Evolutionary conservation across 225 moss, liverwort and hornwort genomes (phyloP), one percentile per base, ranked within the genome.

Genomic region (Polytrichum formosum): DNA sequence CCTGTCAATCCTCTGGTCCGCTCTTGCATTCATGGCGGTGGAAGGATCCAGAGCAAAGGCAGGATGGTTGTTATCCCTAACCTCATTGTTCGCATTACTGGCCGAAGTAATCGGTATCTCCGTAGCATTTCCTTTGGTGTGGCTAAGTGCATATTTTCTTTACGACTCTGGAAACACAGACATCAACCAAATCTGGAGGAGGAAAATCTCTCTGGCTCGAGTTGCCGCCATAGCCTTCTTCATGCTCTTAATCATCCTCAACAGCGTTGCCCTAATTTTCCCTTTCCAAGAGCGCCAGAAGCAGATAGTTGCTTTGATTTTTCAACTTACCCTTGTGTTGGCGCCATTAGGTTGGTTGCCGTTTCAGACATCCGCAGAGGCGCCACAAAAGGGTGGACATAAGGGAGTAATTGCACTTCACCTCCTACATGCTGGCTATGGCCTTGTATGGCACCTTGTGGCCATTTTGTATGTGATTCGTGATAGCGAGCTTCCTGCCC

Each of bases 1-100:
- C 19, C 9, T 66, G 28, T 80, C 88, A 26, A 70, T 83, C 4
- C 1, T 72, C 17, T 56, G 77, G 19, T 78, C 88, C 28, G 81
- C 76, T 30, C 33, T 86, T 56, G 78, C 76, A 16, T 89, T 89
- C 70, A 89, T 81, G 81, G 88, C 83, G 2, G 85, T 86, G 30
- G 88, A 89, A 63, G 88, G 88, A 25, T 89, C 88, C 9, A 55
- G 88, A 54, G 19, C 73, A 23, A 78, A 72, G 68, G 64, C 88
- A 1, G 13, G 68, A 5, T 53, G 75, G 61, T 65, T 81, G 19
- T 58, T 86, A 18, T 83, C 88, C 54, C 22, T 65, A 30, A 67
- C 77, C 6, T 80, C 83, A 72, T 37, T 86, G 21, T 77, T 83
- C 9, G 61, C 18, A 56, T 4, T 77, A 64, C 2, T 89, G 23